Conservation (phyloP, 1,284 basidiomycete genomes). For the Phellopilus nigrolimitatus region DNA sequence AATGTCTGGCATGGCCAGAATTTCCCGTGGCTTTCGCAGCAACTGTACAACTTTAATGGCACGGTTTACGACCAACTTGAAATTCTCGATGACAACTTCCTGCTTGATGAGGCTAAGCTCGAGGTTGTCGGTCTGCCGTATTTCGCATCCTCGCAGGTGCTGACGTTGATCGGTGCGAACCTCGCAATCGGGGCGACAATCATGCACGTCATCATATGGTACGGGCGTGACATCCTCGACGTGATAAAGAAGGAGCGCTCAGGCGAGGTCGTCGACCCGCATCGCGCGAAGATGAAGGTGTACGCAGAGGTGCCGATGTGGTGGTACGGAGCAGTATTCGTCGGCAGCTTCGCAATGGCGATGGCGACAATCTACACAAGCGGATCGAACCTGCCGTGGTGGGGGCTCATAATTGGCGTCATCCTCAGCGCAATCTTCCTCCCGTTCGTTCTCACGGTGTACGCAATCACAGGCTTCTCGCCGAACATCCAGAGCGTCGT, state of each 20-base stretch:
- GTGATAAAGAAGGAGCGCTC: conserved; percentile 30
- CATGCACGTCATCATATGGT: conserved; percentile 47
- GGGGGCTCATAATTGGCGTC: conserved; percentile 32
- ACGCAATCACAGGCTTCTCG: conserved; percentile 23
- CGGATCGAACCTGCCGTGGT: conserved; percentile 49
- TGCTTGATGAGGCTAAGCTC: conserved; percentile 12
- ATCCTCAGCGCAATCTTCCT: conserved; percentile 14
- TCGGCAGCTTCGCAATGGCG: conserved; percentile 43
- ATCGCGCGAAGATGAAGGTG: conserved; percentile 54
- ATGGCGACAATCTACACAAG: conserved; percentile 50
- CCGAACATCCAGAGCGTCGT: conserved; percentile 25
- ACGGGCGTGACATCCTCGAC: conserved; percentile 43
- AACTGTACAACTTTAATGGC: conserved; percentile 37
- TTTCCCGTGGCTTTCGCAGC: conserved; percentile 42
- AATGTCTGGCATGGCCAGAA: conserved; percentile 34
- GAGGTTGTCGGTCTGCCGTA: conserved; percentile 35
- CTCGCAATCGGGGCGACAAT: conserved; percentile 32
- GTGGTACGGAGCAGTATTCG: conserved; percentile 51
- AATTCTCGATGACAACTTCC: conserved; percentile 33
- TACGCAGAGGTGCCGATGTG: conserved; percentile 57
- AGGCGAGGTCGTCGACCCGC: conserved; percentile 26
- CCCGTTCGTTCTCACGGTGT: conserved; percentile 14
- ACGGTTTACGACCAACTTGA: conserved; percentile 35
- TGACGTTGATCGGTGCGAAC: conserved; percentile 34
- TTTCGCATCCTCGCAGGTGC: conserved; percentile 39